phyloP scores from a whole-genome alignment of 1,139 yeast genomes.

The Taiozyma onychis region DNA sequence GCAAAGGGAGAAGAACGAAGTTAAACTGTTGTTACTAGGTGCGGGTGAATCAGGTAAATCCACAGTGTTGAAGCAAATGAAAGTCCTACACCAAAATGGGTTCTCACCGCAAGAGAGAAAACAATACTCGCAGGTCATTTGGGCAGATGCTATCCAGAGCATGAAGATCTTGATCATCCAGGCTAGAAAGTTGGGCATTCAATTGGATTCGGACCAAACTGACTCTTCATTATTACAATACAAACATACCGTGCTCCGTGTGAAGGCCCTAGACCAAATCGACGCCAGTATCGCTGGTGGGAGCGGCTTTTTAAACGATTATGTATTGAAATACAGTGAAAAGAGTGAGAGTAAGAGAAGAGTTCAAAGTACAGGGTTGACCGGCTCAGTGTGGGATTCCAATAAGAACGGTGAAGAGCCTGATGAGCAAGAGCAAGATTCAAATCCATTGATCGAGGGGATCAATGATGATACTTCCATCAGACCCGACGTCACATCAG shows the following conservation, averaged over 20 bases:
- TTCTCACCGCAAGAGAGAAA: constrained; percentile 73
- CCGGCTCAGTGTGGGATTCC: constrained; percentile 41
- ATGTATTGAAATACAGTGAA: constrained; percentile 58
- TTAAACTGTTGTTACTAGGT: constrained; percentile 71
- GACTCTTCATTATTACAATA: constrained; percentile 38
- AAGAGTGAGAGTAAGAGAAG: constrained; percentile 44
- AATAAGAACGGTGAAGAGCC: constrained; percentile 7
- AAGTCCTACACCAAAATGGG: constrained; percentile 80
- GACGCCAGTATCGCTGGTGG: constrained; percentile 73
- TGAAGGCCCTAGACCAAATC: constrained; percentile 55
- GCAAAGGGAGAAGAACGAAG: constrained; percentile 45
- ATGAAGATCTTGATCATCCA: constrained; percentile 79
- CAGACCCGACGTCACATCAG: constrained; percentile 22
- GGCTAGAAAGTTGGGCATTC: constrained; percentile 57
- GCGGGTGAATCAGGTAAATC: constrained; percentile 98
- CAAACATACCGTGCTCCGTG: constrained; percentile 46
- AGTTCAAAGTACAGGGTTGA: constrained; percentile 49
- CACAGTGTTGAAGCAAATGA: constrained; percentile 91
- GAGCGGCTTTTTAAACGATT: constrained; percentile 53
- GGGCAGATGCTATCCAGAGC: constrained; percentile 88
- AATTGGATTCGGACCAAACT: constrained; percentile 53
- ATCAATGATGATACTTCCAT: constrained; percentile 25
- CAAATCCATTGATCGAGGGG: constrained; percentile 21
- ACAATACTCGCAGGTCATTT: constrained; percentile 84
- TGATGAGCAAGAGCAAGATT: constrained; percentile 2